These are phyloP conservation scores for Rhododendron mucronatum DNA, from an alignment of 148 eudicot species.

Conservation along the genomic window DNA sequence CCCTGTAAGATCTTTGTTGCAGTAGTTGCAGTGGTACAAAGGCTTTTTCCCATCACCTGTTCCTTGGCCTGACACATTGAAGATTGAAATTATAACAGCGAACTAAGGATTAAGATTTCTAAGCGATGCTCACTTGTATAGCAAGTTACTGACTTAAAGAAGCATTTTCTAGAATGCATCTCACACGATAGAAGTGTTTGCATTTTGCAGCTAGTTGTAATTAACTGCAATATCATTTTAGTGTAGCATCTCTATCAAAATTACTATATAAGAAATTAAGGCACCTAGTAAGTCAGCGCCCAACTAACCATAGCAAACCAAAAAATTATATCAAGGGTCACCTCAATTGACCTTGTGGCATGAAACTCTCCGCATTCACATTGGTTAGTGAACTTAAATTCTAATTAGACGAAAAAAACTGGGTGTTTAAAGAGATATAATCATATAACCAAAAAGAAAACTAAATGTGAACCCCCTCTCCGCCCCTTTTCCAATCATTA, in stretches of 20 bases:
- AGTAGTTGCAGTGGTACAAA: constrained; percentile 69
- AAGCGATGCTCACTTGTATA: not conserved
- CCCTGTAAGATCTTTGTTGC: constrained; percentile 68
- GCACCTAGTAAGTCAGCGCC: not conserved
- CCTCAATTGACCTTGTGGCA: not conserved
- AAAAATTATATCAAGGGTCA: not conserved
- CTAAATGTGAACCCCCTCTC: not conserved
- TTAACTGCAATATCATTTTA: not conserved
- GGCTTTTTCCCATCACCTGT: constrained; percentile 56
- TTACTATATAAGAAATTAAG: not conserved
- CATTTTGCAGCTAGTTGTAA: not conserved
- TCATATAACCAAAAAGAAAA: not conserved
- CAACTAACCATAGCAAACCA: not conserved
- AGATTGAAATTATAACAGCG: not conserved
- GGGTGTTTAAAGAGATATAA: not conserved
- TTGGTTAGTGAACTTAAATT: not conserved
- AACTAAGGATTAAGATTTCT: not conserved
- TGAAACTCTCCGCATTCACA: not conserved
- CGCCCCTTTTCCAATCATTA: not conserved
- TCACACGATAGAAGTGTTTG: not conserved
- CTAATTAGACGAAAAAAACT: not conserved
- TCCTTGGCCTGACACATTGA: constrained; percentile 37
- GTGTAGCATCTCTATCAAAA: not conserved
- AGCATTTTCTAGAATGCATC: not conserved
- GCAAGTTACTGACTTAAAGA: not conserved